Conservation (phyloP, 1,139 yeast genomes). For the Hansenula lynferdii region DNA sequence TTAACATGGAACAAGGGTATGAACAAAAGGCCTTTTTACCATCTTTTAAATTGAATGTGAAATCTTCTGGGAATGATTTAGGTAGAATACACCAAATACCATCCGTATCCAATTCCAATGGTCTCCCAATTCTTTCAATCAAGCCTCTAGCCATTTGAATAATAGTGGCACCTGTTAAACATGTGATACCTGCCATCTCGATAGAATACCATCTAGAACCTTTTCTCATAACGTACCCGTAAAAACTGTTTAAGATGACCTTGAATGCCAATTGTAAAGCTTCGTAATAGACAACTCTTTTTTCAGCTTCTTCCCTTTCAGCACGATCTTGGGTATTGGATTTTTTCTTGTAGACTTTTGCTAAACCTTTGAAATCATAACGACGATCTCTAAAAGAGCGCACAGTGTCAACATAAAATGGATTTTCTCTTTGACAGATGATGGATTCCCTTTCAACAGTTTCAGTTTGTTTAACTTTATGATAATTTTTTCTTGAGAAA, state of each 20-base stretch:
- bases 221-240: constrained; percentile 98
- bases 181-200: constrained; percentile 99
- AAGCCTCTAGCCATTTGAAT: constrained; percentile 94
- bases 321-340: constrained; percentile 46
- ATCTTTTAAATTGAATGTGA: constrained; percentile 59
- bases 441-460: constrained; percentile 89
- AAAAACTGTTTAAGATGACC: constrained; percentile 93
- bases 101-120: constrained; percentile 95
- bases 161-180: constrained; percentile 95
- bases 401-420: constrained; percentile 94
- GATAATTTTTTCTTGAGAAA: constrained; percentile 81
- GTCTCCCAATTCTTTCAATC: constrained; percentile 95
- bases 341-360: constrained; percentile 92
- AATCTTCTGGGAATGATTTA: constrained; percentile 87
- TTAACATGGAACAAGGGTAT: constrained; percentile 96
- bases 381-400: constrained; percentile 94
- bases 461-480: constrained; percentile 74
- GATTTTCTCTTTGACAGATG: constrained; percentile 96
- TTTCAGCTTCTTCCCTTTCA: constrained; percentile 80
- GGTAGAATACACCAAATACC: constrained; percentile 99
- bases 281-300: constrained; percentile 91
- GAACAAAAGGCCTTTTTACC: constrained; percentile 79
- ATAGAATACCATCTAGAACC: constrained; percentile 99
- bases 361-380: constrained; percentile 90
- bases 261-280: constrained; percentile 96